Evolutionary conservation across 441 rosid species (phyloP).

Genomic region (Aquilaria agallochum): DNA sequence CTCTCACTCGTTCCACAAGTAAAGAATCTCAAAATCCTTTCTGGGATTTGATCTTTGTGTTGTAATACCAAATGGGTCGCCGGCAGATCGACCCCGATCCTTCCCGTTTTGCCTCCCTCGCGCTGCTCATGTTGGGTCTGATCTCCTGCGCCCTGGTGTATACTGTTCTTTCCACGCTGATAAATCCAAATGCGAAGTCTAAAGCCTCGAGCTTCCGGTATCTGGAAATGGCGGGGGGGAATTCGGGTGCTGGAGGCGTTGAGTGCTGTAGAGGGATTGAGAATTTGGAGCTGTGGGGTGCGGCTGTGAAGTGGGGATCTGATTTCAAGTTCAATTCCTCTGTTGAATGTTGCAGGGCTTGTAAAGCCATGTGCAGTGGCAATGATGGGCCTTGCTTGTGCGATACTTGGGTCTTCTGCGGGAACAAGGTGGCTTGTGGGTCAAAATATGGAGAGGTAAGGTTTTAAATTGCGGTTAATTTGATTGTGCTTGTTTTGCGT

Average conservation of each 20-base stretch:
- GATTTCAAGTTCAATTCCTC: conserved; percentile 79
- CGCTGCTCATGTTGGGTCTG: conserved; percentile 48
- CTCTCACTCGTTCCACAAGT: conserved; percentile 6
- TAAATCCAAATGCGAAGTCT: conserved; percentile 27
- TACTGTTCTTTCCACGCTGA: conserved; percentile 43
- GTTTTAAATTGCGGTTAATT: conserved; percentile 7
- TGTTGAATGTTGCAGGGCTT: conserved; percentile 70
- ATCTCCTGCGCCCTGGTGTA: conserved; percentile 64
- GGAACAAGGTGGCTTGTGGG: conserved; percentile 67
- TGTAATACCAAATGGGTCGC: conserved; percentile 50
- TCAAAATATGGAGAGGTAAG: conserved; percentile 91
- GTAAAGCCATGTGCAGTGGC: conserved; percentile 82
- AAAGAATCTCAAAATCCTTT: conserved; percentile 6
- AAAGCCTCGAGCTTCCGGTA: conserved; percentile 15
- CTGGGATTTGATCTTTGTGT: conserved; percentile 16
- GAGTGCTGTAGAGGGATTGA: conserved; percentile 81
- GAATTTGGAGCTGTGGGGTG: conserved; percentile 87
- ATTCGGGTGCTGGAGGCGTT: conserved; percentile 12
- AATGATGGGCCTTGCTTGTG: conserved; percentile 90
- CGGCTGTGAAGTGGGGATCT: conserved; percentile 95
- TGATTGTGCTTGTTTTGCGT: not conserved
- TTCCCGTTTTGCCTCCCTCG: conserved; percentile 49
- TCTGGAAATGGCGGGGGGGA: conserved; percentile 16
- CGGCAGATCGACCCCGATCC: conserved; percentile 50
- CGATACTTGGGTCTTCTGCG: conserved; percentile 92